Evolutionary conservation across 345 rosid species (phyloP), one percentile per base, ranked within the genome.

Genomic region (Citrus reticulata): DNA sequence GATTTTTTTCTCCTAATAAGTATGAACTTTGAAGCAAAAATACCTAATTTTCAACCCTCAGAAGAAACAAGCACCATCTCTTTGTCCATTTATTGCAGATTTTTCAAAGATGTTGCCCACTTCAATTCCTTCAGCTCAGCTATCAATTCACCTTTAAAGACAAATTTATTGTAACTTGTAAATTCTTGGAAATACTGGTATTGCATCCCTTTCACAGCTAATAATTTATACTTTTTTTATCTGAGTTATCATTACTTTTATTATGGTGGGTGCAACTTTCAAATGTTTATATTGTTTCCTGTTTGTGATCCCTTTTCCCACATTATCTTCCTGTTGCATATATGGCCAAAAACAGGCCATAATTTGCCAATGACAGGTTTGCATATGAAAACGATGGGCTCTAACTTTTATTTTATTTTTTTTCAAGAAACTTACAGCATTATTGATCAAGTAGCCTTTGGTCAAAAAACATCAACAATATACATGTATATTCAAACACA

Each of bases 61-160:
- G 4, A 58, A 35, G 32, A 22, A 73, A 59, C 54, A 73, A 9
- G 4, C 51, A 9, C 10, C 24, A 59, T 73, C 76, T 11, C 32
- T 8, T 59, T 27, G 76, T 22, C 39, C 17, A 9, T 9, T 14
- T 51, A 5, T 7, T 29, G 9, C 10, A 49, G 61, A 70, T 51
- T 17, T 70, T 70, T 70, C 49, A 49, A 61, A 74, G 61, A 63
- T 46, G 20, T 42, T 75, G 68, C 55, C 19, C 76, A 37, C 58
- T 32, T 42, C 17, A 10, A 39, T 34, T 72, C 49, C 11, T 72
- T 55, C 25, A 57, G 35, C 64, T 5, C 30, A 42, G 46, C 62
- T 39, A 62, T 30, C 60, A 64, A 29, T 46, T 51, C 4, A 9
- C 32, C 60, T 57, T 20, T 46, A n/a, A 7, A 49, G 4, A 11